Percentiles rank a stretch among this genome's conserved stretches.
These are phyloP conservation scores for Baorangia bicolor DNA, from an alignment of 768 basidiomycete genomes.

Conservation along the genomic window DNA sequence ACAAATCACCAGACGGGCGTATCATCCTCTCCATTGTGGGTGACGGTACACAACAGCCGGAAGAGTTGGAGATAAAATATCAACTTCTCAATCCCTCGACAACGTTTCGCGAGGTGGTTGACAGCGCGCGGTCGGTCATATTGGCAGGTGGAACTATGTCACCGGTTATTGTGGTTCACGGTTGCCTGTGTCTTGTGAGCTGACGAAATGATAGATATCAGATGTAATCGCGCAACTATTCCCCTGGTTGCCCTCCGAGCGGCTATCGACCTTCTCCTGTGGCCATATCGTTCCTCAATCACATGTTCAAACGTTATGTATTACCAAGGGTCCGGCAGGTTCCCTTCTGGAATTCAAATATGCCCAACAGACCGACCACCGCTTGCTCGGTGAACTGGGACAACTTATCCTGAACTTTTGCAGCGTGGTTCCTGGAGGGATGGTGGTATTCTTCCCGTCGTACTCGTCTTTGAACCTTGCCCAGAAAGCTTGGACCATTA, in stretches of 20 bases:
- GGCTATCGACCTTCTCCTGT: constrained; percentile 82
- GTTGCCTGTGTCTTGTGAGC: neutral
- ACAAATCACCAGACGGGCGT: constrained; percentile 63
- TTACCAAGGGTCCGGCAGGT: constrained; percentile 74
- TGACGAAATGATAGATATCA: constrained; percentile 58
- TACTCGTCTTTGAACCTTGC: constrained; percentile 77
- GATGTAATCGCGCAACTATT: constrained; percentile 85
- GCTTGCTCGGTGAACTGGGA: constrained; percentile 78
- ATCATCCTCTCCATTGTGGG: constrained; percentile 56
- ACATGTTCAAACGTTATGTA: constrained; percentile 73
- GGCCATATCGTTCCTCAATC: constrained; percentile 85
- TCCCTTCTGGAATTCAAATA: constrained; percentile 80
- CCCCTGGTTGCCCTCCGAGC: constrained; percentile 54
- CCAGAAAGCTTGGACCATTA: constrained; percentile 63
- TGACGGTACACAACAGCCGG: constrained; percentile 32
- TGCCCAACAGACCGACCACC: constrained; percentile 62
- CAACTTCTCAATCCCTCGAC: constrained; percentile 91
- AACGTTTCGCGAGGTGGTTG: constrained; percentile 79
- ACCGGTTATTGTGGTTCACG: constrained; percentile 57
- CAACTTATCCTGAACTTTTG: constrained; percentile 79
- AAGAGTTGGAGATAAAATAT: constrained; percentile 73
- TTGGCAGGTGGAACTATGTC: constrained; percentile 98
- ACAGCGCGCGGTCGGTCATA: constrained; percentile 78
- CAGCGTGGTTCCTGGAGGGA: constrained; percentile 76
- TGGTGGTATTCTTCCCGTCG: constrained; percentile 94